These are phyloP conservation scores for Plasmodium adleri DNA, from an alignment of 169 alveolate genomes.

Conservation along the genomic window DNA sequence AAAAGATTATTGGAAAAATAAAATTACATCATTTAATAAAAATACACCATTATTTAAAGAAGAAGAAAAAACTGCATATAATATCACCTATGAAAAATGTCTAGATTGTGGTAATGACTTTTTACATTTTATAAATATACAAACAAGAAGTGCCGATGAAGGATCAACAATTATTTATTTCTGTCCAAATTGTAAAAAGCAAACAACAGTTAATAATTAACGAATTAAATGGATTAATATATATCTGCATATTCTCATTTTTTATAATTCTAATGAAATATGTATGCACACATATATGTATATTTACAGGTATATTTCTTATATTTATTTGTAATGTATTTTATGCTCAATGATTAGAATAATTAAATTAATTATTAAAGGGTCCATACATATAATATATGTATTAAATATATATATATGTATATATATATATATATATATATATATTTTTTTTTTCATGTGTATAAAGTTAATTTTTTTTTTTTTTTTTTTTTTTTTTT, in stretches of 20 bases:
- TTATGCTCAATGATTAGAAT: not conserved
- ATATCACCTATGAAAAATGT: conserved; percentile 85
- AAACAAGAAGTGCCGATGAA: conserved; percentile 92
- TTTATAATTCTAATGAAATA: not conserved
- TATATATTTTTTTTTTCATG: too few relatives aligned
- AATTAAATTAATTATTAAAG: too few relatives aligned
- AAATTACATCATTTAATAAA: conserved; percentile 40
- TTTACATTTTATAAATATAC: conserved; percentile 88
- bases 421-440: not conserved
- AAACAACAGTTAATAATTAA: conserved; percentile 87
- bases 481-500: too few relatives aligned
- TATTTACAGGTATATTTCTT: not conserved
- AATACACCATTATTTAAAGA: conserved; percentile 61
- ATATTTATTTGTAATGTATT: not conserved
- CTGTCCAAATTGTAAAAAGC: conserved; percentile 87
- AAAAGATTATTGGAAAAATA: conserved; percentile 86
- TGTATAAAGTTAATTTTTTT: too few relatives aligned
- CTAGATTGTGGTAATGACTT: conserved; percentile 89
- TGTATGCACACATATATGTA: too few relatives aligned
- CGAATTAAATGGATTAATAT: not conserved
- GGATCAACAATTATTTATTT: conserved; percentile 91
- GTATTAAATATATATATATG: not conserved
- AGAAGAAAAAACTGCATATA: conserved; percentile 72
- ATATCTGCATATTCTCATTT: not conserved
- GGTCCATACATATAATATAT: not conserved